These are phyloP conservation scores for Rubia yunnanensis DNA, from an alignment of 257 asterid genomes.

Conservation along the genomic window DNA sequence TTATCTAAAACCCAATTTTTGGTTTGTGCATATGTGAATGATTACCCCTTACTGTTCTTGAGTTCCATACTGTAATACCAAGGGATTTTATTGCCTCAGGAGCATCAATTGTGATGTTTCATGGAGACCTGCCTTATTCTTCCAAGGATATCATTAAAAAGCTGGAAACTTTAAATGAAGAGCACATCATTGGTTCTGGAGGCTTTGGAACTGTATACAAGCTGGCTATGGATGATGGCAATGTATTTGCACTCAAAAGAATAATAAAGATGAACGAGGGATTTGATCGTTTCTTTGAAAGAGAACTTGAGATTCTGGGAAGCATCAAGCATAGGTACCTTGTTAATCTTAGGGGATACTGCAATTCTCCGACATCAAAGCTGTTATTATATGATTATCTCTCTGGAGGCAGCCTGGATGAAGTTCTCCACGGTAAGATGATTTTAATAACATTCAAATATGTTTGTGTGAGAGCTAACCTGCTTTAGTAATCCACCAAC, in stretches of 20 bases:
- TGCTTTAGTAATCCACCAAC: not conserved
- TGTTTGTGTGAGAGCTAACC: conserved; percentile 4
- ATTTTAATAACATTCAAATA: conserved; percentile 3
- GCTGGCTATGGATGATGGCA: conserved; percentile 92
- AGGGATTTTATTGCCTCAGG: conserved; percentile 38
- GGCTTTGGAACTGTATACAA: conserved; percentile 93
- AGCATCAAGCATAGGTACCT: conserved; percentile 79
- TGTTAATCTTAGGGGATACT: conserved; percentile 86
- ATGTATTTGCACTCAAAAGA: conserved; percentile 74
- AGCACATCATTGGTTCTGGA: conserved; percentile 80
- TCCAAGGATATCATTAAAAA: conserved; percentile 83
- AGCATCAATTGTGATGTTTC: conserved; percentile 89
- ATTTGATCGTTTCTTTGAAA: conserved; percentile 74
- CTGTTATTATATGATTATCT: conserved; percentile 71
- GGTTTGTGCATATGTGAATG: not conserved
- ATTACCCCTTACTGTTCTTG: conserved; percentile 8
- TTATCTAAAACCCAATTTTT: conserved; percentile 20
- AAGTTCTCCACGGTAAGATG: conserved; percentile 66
- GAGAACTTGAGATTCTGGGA: conserved; percentile 95
- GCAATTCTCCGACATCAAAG: conserved; percentile 79
- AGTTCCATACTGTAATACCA: conserved; percentile 3
- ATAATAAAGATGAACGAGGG: conserved; percentile 76
- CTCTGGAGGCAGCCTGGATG: conserved; percentile 90
- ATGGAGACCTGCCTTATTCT: conserved; percentile 91
- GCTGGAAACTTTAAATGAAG: conserved; percentile 70